Conservation (phyloP, 179 eudicot species). For the Nepenthes alata region DNA sequence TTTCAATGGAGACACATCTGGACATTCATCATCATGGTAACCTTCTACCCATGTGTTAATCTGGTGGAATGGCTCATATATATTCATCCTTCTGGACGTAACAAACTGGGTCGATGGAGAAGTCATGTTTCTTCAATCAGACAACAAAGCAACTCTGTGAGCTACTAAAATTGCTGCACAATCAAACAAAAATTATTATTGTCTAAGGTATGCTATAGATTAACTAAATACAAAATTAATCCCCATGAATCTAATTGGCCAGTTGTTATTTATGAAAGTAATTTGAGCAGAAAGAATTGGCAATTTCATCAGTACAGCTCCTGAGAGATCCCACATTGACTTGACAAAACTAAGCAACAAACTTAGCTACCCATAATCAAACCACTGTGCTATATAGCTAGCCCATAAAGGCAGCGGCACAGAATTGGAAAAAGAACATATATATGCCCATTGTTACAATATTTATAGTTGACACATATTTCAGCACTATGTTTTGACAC, state of each 20-base stretch:
- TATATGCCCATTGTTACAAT: background rate
- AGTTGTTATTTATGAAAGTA: too few relatives aligned
- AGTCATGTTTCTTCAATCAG: constrained; percentile 28
- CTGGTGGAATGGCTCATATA: constrained; percentile 76
- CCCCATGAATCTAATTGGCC: too few relatives aligned
- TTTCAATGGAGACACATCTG: constrained; percentile 41
- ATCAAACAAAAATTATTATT: background rate
- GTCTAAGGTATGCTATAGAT: background rate
- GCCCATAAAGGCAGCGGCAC: background rate
- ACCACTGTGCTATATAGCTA: background rate
- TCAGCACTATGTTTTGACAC: background rate
- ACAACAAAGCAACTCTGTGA: constrained; percentile 6
- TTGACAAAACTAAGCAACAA: background rate
- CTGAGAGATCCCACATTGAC: background rate
- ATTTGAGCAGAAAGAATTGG: too few relatives aligned
- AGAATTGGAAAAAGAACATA: background rate
- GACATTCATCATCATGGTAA: constrained; percentile 48
- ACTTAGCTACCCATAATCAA: background rate
- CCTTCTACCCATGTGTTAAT: constrained; percentile 65
- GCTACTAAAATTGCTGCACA: background rate
- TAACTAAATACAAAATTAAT: background rate
- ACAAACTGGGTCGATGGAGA: constrained; percentile 54
- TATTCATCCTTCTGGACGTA: constrained; percentile 58
- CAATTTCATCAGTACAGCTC: background rate
- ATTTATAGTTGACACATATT: background rate